These are phyloP conservation scores for Aspergillus uvarum DNA, from an alignment of 2,329 filamentous ascomycete genomes.

Conservation along the genomic window DNA sequence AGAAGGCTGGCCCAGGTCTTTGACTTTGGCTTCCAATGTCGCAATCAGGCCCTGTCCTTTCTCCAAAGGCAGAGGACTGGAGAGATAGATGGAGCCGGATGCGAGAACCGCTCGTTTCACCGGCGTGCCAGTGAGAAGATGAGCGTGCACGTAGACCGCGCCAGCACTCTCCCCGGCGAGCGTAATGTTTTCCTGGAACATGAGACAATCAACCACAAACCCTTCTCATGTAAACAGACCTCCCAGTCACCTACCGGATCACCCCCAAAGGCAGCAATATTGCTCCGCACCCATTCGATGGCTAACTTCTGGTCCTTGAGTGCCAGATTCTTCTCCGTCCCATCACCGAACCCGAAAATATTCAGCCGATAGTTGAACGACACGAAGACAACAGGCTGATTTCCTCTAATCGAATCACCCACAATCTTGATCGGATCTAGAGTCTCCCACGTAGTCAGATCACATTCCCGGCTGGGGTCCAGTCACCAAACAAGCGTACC, in stretches of 20 bases:
- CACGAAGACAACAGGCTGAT: slow-evolving; percentile 44
- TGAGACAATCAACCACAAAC: background rate
- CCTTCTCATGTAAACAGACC: background rate
- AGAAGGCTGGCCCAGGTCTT: slow-evolving; percentile 27
- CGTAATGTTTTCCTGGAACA: slow-evolving; percentile 39
- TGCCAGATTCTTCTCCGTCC: slow-evolving; percentile 42
- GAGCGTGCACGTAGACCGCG: slow-evolving; percentile 48
- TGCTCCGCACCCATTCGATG: slow-evolving; percentile 42
- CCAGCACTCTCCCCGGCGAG: slow-evolving; percentile 50
- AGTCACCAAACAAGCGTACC: slow-evolving; percentile 27
- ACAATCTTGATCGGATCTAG: slow-evolving; percentile 39
- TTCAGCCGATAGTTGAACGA: slow-evolving; percentile 47
- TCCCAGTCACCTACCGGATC: slow-evolving; percentile 33
- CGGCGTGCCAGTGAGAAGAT: slow-evolving; percentile 34
- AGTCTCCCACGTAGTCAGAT: background rate
- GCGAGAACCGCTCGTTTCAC: slow-evolving; percentile 40
- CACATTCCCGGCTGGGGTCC: background rate
- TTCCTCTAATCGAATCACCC: slow-evolving; percentile 33
- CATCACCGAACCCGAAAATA: slow-evolving; percentile 49
- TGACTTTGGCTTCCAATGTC: slow-evolving; percentile 28
- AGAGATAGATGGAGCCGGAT: slow-evolving; percentile 47
- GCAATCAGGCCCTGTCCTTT: slow-evolving; percentile 34
- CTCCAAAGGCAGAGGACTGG: slow-evolving; percentile 41
- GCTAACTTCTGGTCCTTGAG: slow-evolving; percentile 37
- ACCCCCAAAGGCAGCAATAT: slow-evolving; percentile 44